Base-by-base conservation (phyloP, 352 stramenopile genomes). In the Blastocystis sp. region DNA sequence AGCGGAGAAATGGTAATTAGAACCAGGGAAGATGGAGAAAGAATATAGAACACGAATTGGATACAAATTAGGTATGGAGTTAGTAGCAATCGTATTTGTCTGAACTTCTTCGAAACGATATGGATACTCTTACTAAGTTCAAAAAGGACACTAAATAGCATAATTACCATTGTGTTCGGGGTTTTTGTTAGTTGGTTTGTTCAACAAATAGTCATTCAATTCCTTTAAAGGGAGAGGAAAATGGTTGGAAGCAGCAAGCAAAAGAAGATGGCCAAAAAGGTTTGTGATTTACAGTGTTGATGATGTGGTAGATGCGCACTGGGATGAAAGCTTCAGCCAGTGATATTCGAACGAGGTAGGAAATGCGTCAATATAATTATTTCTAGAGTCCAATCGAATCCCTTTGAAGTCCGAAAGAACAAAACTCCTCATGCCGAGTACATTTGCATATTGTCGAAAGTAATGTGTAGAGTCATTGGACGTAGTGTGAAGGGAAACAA, bases 371-470 rank as follows among this genome's bases (percentile, higher is more conserved):
- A 14, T 5, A 35, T 49, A 24, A 24, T 63, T 16, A 80, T 16
- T 19, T 29, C 14, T 66, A 83, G 71, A 27, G 66, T 83, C 66
- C 32, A 66, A n/a, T 65, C 71, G 19, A 87, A 87, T 77, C 77
- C 77, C 7, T 87, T 61, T n/a, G 77, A 87, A 75, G 43, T 87
- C 29, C 59, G 52, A n/a, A 87, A 87, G 32, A 87, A 87, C 77
- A 87, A 87, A 54, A 87, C 42, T 43, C 77, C 65, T 16, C 77
- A 87, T 16, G 35, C 42, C 0, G 49, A 27, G 77, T 87, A 54
- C 52, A 19, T n/a, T 39, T 52, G 16, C 21, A 21, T 56, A 27
- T 14, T 58, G 21, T 58, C 6, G 9, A 5, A 0, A 4, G 9
- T 74, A 5, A 87, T 75, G 14, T 78, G 5, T 87, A 87, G 77